A percentile compares a stretch with the other conserved stretches of the same genome.
Conservation (phyloP, 1,139 yeast species). For the Kluyveromyces sp. region DNA sequence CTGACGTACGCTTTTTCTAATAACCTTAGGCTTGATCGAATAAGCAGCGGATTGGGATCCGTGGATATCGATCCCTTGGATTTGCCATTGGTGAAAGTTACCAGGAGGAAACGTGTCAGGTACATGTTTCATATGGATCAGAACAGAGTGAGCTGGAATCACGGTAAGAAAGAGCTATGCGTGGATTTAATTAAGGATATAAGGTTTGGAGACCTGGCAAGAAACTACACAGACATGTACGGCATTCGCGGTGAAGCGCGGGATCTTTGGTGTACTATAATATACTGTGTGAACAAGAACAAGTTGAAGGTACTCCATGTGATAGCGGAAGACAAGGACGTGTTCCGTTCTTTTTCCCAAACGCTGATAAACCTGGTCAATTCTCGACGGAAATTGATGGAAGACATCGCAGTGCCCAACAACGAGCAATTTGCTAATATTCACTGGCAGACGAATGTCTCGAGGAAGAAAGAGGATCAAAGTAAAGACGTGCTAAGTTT, state of each 20-base stretch:
- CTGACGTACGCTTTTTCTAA: constrained; percentile 20
- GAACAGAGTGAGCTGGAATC: constrained; percentile 27
- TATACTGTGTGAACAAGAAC: constrained; percentile 44
- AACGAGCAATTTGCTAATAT: constrained; percentile 45
- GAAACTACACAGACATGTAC: constrained; percentile 77
- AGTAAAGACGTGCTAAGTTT: constrained; percentile 46
- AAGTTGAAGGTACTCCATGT: constrained; percentile 65
- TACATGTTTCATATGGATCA: constrained; percentile 22
- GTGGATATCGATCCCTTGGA: constrained; percentile 7
- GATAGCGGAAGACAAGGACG: constrained; percentile 59
- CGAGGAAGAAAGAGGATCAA: constrained; percentile 36
- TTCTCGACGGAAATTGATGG: constrained; percentile 46
- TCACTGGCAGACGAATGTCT: constrained; percentile 48
- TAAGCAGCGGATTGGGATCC: neutral
- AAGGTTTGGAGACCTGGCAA: constrained; percentile 62
- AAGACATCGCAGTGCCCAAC: constrained; percentile 48
- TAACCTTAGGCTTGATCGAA: constrained; percentile 1
- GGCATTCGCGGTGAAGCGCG: constrained; percentile 62
- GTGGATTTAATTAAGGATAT: constrained; percentile 69
- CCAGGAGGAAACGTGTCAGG: constrained; percentile 25
- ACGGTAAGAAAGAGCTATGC: constrained; percentile 34
- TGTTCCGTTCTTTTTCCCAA: constrained; percentile 47
- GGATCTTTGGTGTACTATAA: constrained; percentile 71
- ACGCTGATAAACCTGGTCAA: constrained; percentile 42
- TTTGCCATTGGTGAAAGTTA: constrained; percentile 21